Percentiles rank a stretch among this genome's conserved stretches.
phyloP scores from a whole-genome alignment of 2,329 filamentous ascomycete species.

The Aspergillus pseudotamarii region DNA sequence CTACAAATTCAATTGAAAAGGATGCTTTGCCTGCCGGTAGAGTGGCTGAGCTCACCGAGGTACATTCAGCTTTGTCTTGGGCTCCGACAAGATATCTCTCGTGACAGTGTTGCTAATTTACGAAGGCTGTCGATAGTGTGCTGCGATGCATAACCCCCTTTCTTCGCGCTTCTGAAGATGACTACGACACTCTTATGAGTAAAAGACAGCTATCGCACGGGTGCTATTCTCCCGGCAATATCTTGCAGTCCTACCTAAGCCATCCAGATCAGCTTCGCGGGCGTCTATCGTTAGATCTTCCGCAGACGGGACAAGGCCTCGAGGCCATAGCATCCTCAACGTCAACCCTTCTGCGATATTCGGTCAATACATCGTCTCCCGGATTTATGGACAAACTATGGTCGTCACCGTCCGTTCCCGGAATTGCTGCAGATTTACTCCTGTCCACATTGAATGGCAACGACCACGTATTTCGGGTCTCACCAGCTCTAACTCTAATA shows the following conservation, averaged over 20 bases:
- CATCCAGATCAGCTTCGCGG: background rate
- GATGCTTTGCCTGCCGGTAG: background rate
- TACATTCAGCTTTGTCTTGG: background rate
- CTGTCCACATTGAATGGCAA: background rate
- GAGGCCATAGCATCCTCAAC: background rate
- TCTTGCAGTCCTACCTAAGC: background rate
- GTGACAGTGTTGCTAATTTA: background rate
- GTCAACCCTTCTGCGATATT: background rate
- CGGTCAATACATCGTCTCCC: background rate
- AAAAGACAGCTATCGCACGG: background rate
- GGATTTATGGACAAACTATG: constrained; percentile 3
- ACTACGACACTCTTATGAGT: background rate
- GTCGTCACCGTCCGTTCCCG: background rate
- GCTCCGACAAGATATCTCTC: too few species aligned
- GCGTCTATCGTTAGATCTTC: background rate
- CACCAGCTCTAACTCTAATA: background rate
- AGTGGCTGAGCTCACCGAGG: background rate
- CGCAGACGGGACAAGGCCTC: background rate
- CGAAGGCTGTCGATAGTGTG: background rate
- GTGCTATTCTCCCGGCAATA: background rate
- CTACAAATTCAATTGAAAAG: background rate
- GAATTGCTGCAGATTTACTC: background rate
- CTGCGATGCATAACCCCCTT: background rate
- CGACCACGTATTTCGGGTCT: background rate
- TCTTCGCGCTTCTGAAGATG: background rate